phyloP scores from a whole-genome alignment of 2,329 filamentous ascomycete genomes.

The Daldinia sp. region DNA sequence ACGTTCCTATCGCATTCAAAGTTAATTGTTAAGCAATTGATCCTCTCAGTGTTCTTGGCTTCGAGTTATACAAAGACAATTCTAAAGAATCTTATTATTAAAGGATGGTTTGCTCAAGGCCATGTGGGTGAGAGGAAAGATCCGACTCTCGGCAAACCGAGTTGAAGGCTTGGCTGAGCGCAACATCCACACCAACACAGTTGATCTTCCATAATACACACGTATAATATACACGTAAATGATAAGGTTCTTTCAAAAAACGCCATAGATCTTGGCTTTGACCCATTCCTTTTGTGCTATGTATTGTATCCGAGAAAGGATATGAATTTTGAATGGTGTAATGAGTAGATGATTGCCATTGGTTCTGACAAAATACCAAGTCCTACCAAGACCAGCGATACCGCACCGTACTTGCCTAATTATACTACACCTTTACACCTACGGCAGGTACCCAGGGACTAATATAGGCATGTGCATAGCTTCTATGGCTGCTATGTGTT shows the following conservation, averaged over 20 bases:
- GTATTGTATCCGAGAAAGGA: constrained; percentile 26
- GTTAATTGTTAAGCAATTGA: constrained; percentile 1
- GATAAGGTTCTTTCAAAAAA: constrained; percentile 17
- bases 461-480: neutral
- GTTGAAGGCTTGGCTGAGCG: constrained; percentile 33
- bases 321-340: constrained; percentile 28
- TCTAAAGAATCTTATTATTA: constrained; percentile 15
- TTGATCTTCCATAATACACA: constrained; percentile 21
- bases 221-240: constrained; percentile 8
- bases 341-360: constrained; percentile 1
- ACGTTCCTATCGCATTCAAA: constrained; percentile 11
- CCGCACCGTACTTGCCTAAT: neutral
- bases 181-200: constrained; percentile 14
- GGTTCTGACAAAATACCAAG: constrained; percentile 27
- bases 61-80: neutral
- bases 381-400: neutral
- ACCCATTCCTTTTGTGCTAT: constrained; percentile 17
- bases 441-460: neutral
- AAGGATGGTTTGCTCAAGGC: constrained; percentile 14
- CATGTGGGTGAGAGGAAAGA: constrained; percentile 26
- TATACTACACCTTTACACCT: constrained; percentile 6
- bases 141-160: constrained; percentile 17
- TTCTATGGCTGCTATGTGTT: neutral
- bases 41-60: constrained; percentile 8
- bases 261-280: constrained; percentile 34